phyloP scores from a whole-genome alignment of 164 flowering plant genomes.

The Magnolia officinalis region DNA sequence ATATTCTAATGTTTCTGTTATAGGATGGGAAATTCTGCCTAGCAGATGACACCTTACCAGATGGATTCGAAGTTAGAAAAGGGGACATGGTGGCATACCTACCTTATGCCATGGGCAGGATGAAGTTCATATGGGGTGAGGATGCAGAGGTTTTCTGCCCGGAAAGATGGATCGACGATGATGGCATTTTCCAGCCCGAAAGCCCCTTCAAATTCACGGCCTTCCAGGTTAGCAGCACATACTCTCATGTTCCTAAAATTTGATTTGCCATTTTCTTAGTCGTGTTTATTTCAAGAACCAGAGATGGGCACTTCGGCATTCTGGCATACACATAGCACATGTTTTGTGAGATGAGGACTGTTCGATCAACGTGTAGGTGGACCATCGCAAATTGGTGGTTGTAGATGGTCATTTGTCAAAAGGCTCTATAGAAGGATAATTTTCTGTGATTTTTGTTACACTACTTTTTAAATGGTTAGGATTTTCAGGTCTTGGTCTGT shows the following conservation, averaged over 20 bases:
- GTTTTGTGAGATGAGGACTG: no score
- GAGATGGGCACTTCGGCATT: no score
- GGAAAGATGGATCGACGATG: constrained; percentile 63
- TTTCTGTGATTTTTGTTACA: no score
- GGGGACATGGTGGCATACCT: constrained; percentile 55
- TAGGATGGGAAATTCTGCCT: constrained; percentile 53
- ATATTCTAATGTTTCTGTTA: background rate
- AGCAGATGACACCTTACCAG: constrained; percentile 63
- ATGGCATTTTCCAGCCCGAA: constrained; percentile 50
- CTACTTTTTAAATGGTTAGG: no score
- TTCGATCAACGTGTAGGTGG: no score
- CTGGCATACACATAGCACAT: no score
- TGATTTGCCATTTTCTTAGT: no score
- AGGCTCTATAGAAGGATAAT: no score
- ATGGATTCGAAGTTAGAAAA: constrained; percentile 51
- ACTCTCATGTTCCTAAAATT: background rate
- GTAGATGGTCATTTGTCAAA: no score
- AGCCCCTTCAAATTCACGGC: constrained; percentile 66
- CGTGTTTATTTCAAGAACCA: background rate
- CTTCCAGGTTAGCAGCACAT: constrained; percentile 46
- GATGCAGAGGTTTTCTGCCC: constrained; percentile 64
- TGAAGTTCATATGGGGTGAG: constrained; percentile 73
- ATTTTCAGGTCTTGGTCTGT: no score
- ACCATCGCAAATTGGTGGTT: no score
- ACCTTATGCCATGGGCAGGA: constrained; percentile 76